Conservation (phyloP, 805 yeast genomes). For the Lipomyces spencermartinsiae region DNA sequence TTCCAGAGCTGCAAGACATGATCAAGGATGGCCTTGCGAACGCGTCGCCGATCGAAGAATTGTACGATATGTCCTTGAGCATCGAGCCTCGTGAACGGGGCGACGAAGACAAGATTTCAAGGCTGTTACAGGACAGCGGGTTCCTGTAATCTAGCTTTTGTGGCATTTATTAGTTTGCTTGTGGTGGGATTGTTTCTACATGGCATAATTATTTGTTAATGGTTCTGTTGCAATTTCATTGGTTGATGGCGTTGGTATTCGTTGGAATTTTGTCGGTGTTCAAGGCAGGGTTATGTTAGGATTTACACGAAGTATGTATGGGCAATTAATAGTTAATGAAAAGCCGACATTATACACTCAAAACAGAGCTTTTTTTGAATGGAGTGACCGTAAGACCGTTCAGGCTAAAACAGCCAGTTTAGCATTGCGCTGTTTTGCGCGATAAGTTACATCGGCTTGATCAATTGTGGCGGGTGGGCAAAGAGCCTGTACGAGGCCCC, state of each 20-base stretch:
- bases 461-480: too few relatives aligned
- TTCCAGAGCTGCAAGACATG: constrained; percentile 66
- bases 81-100: constrained; percentile 64
- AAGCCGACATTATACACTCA: too few relatives aligned
- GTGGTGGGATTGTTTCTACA: constrained; percentile 48
- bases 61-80: constrained; percentile 74
- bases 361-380: too few relatives aligned
- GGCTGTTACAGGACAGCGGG: constrained; percentile 44
- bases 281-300: background rate
- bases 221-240: background rate
- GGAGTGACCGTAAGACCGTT: too few relatives aligned
- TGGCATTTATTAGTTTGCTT: constrained; percentile 48
- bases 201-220: background rate
- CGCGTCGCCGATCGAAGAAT: constrained; percentile 78
- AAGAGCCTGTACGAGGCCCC: too few relatives aligned
- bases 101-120: constrained; percentile 44
- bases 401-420: too few relatives aligned
- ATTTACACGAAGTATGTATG: too few relatives aligned
- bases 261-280: background rate
- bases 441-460: too few relatives aligned
- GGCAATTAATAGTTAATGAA: too few relatives aligned
- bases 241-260: background rate
- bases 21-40: constrained; percentile 53
- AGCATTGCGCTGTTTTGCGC: too few relatives aligned
- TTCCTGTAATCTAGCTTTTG: constrained; percentile 36